Conservation (phyloP, 2,329 filamentous ascomycete genomes). For the Colletotrichum musicola region DNA sequence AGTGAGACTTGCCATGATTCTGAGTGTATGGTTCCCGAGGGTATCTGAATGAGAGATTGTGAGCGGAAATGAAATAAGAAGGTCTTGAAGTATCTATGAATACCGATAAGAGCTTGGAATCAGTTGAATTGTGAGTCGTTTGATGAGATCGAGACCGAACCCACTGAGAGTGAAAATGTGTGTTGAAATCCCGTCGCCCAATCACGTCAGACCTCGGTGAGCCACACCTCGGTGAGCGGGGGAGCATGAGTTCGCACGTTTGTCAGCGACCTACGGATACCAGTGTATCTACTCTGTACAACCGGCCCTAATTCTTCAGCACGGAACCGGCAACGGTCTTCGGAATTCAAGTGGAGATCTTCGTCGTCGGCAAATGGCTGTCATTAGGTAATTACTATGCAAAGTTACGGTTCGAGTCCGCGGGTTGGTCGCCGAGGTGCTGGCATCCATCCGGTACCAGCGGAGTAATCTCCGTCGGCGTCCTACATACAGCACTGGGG, state of each 20-base stretch:
- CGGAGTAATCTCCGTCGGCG: neutral
- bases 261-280: slow-evolving; percentile 11
- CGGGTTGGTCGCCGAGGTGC: neutral
- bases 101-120: too few relatives aligned
- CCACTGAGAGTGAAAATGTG: slow-evolving; percentile 17
- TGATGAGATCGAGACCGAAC: neutral
- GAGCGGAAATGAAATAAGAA: too few relatives aligned
- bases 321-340: neutral
- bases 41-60: too few relatives aligned
- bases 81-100: too few relatives aligned
- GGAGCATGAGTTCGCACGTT: too few relatives aligned
- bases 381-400: neutral
- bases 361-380: neutral
- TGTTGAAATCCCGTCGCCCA: slow-evolving; percentile 33
- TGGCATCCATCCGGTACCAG: too few relatives aligned
- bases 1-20: slow-evolving; percentile 23
- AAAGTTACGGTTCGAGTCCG: too few relatives aligned
- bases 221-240: slow-evolving; percentile 23
- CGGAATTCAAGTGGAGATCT: neutral
- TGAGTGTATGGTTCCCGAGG: too few relatives aligned
- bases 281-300: neutral
- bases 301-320: neutral
- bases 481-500: too few relatives aligned
- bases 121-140: neutral
- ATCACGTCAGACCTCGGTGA: slow-evolving; percentile 36